Percentiles rank a stretch among this genome's conserved stretches.
Evolutionary conservation across 2,329 filamentous ascomycete genomes (phyloP).

Genomic region (Sporothrix brasiliensis): DNA sequence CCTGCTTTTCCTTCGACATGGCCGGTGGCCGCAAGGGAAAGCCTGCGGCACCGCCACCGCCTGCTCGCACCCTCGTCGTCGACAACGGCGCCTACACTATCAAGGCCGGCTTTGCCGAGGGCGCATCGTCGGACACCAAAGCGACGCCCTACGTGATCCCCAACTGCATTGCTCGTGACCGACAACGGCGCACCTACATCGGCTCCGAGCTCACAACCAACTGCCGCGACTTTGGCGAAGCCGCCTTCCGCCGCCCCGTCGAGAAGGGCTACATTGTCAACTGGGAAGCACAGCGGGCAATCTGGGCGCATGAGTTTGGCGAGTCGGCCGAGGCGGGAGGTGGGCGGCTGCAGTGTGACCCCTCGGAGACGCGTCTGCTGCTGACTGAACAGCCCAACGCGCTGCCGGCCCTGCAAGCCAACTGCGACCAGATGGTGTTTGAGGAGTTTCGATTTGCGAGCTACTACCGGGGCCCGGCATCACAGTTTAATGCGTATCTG

Average conservation of each 20-base stretch:
- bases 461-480: slow-evolving; percentile 74
- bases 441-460: slow-evolving; percentile 93
- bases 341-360: slow-evolving; percentile 66
- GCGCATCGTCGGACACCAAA: slow-evolving; percentile 42
- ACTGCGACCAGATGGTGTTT: slow-evolving; percentile 95
- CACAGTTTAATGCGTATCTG: slow-evolving; percentile 79
- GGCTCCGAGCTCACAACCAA: slow-evolving; percentile 70
- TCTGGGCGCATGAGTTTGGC: slow-evolving; percentile 90
- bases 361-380: slow-evolving; percentile 78
- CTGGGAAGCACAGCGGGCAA: slow-evolving; percentile 93
- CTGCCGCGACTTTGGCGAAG: slow-evolving; percentile 87
- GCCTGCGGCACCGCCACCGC: slow-evolving; percentile 54
- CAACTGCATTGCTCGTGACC: slow-evolving; percentile 85
- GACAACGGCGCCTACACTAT: slow-evolving; percentile 92
- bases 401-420: slow-evolving; percentile 76
- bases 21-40: slow-evolving; percentile 54
- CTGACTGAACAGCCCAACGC: slow-evolving; percentile 85
- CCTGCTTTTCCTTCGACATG: slow-evolving; percentile 41
- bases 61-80: slow-evolving; percentile 74
- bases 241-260: slow-evolving; percentile 82
- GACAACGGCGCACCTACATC: slow-evolving; percentile 76
- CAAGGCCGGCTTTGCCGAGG: slow-evolving; percentile 77
- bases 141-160: slow-evolving; percentile 69
- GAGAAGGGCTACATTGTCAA: slow-evolving; percentile 95
- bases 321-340: background rate